A percentile compares a stretch with the other conserved stretches of the same genome.
phyloP scores from a whole-genome alignment of 2,329 filamentous ascomycete genomes.

The Verticillium klebahnii region DNA sequence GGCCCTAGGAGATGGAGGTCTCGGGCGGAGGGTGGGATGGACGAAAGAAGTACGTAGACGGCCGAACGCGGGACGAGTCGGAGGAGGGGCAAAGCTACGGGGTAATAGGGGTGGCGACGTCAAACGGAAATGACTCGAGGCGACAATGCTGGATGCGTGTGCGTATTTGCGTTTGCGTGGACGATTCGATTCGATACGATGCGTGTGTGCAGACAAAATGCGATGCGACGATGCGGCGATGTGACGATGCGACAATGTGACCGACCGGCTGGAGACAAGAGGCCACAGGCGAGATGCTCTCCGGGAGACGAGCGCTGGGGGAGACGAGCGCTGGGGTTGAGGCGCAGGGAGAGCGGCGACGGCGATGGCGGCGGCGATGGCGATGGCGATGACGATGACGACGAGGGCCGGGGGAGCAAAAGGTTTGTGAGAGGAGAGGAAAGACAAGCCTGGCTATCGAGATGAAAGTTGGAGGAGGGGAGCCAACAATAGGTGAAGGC shows the following conservation, averaged over 20 bases:
- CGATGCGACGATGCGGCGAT: background rate
- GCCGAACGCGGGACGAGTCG: background rate
- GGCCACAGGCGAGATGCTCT: background rate
- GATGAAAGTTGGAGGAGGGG: conserved; percentile 7
- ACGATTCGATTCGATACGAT: background rate
- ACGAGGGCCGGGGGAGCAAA: background rate
- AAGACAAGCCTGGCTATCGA: conserved; percentile 1
- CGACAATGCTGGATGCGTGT: background rate
- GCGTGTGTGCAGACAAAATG: background rate
- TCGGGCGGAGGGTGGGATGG: background rate
- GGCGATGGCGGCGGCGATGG: background rate
- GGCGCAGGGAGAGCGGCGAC: background rate
- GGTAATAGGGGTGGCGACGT: background rate
- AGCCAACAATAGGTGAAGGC: conserved; percentile 11
- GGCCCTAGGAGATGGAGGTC: background rate
- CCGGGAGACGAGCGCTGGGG: too few relatives aligned
- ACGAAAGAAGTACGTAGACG: background rate
- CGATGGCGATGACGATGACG: background rate
- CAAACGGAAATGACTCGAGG: background rate
- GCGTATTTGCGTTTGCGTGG: background rate
- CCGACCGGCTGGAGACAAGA: background rate
- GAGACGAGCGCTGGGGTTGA: background rate
- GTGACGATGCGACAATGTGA: background rate
- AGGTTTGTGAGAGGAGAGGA: background rate
- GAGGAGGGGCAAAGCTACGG: background rate